phyloP scores from a whole-genome alignment of 352 stramenopile species.

The Globisporangium apiculatum region DNA sequence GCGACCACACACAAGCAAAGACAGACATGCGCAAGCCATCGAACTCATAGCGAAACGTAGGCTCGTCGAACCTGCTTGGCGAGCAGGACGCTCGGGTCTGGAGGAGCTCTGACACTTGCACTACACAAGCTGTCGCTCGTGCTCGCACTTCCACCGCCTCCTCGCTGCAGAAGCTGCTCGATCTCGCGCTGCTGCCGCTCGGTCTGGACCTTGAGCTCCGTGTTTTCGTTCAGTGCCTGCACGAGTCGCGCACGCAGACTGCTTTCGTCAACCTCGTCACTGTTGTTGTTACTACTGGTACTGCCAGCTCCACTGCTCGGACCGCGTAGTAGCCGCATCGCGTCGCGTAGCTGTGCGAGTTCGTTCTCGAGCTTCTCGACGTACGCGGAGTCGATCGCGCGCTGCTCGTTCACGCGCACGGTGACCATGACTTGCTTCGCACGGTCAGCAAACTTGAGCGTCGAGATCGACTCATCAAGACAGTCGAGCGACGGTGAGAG shows the following conservation, averaged over 20 bases:
- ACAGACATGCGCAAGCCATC: no score
- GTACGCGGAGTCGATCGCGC: slow-evolving; percentile 80
- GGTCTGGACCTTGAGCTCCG: slow-evolving; percentile 49
- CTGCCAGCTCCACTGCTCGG: slow-evolving; percentile 5
- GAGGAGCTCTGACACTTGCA: not conserved
- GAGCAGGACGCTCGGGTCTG: slow-evolving; percentile 16
- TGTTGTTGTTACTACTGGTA: slow-evolving; percentile 15
- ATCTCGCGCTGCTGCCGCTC: slow-evolving; percentile 56
- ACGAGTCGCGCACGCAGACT: slow-evolving; percentile 33
- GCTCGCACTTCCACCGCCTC: slow-evolving; percentile 39
- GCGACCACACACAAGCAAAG: no score
- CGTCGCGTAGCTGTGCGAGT: slow-evolving; percentile 63
- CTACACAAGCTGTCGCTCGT: slow-evolving; percentile 25
- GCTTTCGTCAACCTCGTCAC: slow-evolving; percentile 16
- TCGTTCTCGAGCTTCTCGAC: slow-evolving; percentile 87
- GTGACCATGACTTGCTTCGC: slow-evolving; percentile 89
- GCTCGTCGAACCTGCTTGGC: slow-evolving; percentile 22
- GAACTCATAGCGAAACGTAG: no score
- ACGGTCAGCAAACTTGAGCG: slow-evolving; percentile 90
- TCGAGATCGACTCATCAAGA: slow-evolving; percentile 91
- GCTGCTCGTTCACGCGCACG: slow-evolving; percentile 79
- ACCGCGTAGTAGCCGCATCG: slow-evolving; percentile 40
- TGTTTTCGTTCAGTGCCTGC: slow-evolving; percentile 57
- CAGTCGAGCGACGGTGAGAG: slow-evolving; percentile 80
- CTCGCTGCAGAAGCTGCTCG: slow-evolving; percentile 25